Evolutionary conservation across 225 moss, liverwort and hornwort species (phyloP).

Genomic region (Anthoceros angustus): DNA sequence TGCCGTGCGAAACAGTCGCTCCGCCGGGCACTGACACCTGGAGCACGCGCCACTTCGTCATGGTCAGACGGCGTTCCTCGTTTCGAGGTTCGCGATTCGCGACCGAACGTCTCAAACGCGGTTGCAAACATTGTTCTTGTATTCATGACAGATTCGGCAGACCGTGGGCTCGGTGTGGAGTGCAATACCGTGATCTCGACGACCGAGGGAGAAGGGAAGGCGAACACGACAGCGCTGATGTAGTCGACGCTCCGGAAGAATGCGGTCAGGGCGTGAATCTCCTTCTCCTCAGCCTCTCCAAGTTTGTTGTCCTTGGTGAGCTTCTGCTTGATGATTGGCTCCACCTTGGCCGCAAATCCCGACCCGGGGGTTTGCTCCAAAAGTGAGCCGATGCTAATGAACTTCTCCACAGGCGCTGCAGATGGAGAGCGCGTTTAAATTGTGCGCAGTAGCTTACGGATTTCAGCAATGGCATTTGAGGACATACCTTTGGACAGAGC

Average conservation of each 20-base stretch:
- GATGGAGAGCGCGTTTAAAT: neutral
- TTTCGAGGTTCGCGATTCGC: too few species aligned
- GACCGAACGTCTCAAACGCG: neutral
- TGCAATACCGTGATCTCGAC: neutral
- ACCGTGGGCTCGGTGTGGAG: neutral
- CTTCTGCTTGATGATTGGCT: neutral
- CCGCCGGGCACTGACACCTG: neutral
- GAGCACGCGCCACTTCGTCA: neutral
- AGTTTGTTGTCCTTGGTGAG: neutral
- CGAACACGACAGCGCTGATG: neutral
- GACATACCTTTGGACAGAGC: neutral
- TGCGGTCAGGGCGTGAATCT: neutral
- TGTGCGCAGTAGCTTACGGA: neutral
- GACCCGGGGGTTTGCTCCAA: neutral
- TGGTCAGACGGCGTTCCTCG: neutral
- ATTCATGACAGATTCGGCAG: neutral
- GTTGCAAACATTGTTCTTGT: neutral
- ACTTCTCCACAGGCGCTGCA: neutral
- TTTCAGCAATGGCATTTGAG: neutral
- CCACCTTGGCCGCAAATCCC: neutral
- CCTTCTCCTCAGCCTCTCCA: slow-evolving; percentile 1
- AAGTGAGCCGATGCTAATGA: neutral
- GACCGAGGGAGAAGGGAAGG: neutral
- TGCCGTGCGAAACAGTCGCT: neutral
- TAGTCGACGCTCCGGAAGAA: neutral